Conservation (phyloP, 257 asterid species). For the Haberlea rhodopensis region DNA sequence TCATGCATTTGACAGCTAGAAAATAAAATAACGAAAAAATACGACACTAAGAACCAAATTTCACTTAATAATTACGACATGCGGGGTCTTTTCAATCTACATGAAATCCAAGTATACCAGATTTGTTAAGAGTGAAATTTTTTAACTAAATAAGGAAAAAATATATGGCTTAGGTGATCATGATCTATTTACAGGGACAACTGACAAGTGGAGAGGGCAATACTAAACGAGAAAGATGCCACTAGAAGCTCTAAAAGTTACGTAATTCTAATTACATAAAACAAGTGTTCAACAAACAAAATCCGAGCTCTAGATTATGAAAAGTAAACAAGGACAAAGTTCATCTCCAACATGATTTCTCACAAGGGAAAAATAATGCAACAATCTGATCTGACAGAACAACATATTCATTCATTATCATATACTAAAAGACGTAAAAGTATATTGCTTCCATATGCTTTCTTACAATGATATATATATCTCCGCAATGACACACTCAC, state of each 20-base stretch:
- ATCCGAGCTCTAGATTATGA: not conserved
- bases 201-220: not conserved
- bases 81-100: constrained; percentile 2
- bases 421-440: not conserved
- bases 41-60: not conserved
- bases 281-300: not conserved
- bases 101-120: constrained; percentile 9
- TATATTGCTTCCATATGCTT: constrained; percentile 15
- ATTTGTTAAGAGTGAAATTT: not conserved
- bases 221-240: not conserved
- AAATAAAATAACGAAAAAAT: too few relatives aligned
- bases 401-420: not conserved
- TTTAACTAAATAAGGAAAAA: not conserved
- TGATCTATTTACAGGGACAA: not conserved
- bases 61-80: not conserved
- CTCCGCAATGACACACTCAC: not conserved
- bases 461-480: constrained; percentile 2
- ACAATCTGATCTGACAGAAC: constrained; percentile 5
- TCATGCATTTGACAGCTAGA: not conserved
- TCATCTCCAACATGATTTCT: constrained; percentile 8
- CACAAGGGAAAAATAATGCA: not conserved
- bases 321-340: not conserved
- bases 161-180: not conserved
- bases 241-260: not conserved
- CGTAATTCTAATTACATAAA: not conserved